phyloP scores from a whole-genome alignment of 176 grass and related monocot species.

The Musa beccarii region DNA sequence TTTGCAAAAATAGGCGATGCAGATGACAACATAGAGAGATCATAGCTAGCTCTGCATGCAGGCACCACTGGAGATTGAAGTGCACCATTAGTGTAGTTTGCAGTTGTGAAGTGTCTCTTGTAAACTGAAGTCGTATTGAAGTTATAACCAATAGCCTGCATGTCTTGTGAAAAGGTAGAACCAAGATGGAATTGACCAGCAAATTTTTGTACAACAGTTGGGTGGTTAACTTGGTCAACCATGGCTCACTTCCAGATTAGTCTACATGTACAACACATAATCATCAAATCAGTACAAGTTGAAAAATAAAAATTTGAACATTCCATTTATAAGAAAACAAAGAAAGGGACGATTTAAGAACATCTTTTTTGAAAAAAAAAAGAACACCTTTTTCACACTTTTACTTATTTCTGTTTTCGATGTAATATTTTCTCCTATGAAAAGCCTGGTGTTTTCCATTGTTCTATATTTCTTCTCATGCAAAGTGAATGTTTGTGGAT shows the following conservation, averaged over 20 bases:
- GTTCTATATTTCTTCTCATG: too few relatives aligned
- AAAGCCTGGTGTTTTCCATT: too few relatives aligned
- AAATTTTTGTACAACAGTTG: slow-evolving; percentile 1
- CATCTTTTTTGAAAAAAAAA: neutral
- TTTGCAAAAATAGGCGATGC: neutral
- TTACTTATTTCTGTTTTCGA: too few relatives aligned
- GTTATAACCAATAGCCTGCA: neutral
- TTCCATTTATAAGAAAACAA: neutral
- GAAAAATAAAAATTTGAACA: neutral
- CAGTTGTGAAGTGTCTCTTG: neutral
- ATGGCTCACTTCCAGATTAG: neutral
- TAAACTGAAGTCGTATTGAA: neutral
- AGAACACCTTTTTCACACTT: too few relatives aligned
- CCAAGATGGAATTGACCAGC: neutral
- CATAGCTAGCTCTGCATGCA: slow-evolving; percentile 1
- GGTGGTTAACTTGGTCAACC: neutral
- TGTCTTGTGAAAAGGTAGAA: neutral
- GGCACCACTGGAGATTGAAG: neutral
- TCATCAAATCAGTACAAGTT: neutral
- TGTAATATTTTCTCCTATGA: too few relatives aligned
- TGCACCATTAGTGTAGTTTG: neutral
- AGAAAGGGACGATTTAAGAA: neutral
- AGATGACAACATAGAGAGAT: neutral
- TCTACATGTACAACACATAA: neutral
- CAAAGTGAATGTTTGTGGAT: too few relatives aligned